Conservation (phyloP, 805 yeast species). For the Sugiyamaella lignohabitans region DNA sequence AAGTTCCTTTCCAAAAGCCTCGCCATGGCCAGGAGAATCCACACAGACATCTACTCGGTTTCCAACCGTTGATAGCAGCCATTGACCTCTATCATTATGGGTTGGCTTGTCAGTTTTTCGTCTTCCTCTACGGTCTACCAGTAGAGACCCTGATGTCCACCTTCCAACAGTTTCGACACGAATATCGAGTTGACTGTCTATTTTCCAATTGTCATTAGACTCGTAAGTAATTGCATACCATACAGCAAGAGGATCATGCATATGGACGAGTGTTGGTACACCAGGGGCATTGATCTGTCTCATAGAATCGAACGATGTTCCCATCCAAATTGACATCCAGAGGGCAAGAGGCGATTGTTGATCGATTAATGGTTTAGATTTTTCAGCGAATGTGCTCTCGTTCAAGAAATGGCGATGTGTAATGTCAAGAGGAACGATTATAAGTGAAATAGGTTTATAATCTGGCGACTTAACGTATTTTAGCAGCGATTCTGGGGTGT, state of each 20-base stretch:
- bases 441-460: conserved; percentile 26
- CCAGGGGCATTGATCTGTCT: conserved; percentile 1
- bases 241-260: conserved; percentile 38
- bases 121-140: conserved; percentile 32
- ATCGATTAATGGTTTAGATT: conserved; percentile 6
- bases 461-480: conserved; percentile 5
- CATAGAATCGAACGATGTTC: conserved; percentile 23
- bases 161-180: conserved; percentile 36
- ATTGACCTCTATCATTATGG: conserved; percentile 13
- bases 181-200: conserved; percentile 26
- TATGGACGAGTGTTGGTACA: conserved; percentile 10
- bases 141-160: conserved; percentile 34
- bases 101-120: conserved; percentile 12
- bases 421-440: conserved; percentile 35
- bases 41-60: conserved; percentile 22
- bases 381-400: conserved; percentile 13
- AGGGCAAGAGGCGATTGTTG: conserved; percentile 28
- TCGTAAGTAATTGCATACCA: conserved; percentile 27
- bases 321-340: conserved; percentile 34
- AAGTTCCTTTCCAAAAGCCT: conserved; percentile 18
- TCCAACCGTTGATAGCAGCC: conserved; percentile 23
- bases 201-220: conserved; percentile 15
- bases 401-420: conserved; percentile 30
- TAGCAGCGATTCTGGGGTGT: neutral
- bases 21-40: conserved; percentile 20